Base-by-base conservation (phyloP, 2,329 filamentous ascomycete species). In the Fusarium sp. region DNA sequence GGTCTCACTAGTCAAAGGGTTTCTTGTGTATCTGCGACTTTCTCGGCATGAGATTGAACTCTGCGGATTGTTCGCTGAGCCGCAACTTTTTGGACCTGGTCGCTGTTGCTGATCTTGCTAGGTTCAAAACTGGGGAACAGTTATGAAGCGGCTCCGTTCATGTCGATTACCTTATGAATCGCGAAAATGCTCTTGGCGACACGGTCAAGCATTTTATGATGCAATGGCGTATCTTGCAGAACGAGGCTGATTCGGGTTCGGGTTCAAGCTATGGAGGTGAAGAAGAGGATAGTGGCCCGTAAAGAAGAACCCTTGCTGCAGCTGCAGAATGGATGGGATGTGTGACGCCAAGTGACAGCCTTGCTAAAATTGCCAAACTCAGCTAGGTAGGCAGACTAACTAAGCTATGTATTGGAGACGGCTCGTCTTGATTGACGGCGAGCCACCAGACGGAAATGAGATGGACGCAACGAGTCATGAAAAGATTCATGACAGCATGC, bases 381-480 rank as follows among this genome's bases (percentile, higher is more conserved):
- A 54, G 60, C 57, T 52, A 52, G 54, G 27, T 41, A 48, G 49
- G 31, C 41, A 54, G 58, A 61, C 65, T 39, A 54, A 54, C 49
- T 68, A 73, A 54, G 25, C 33, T 70, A 73, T n/a, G n/a, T n/a
- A n/a, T 74, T 74, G 69, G 52, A 56, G 63, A 62, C 54, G 54
- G 70, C 39, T 57, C 59, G 46, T 38, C 46, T 38, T 66, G 61
- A 70, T 46, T 49, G 45, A 60, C 48, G 65, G 48, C 52, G 51
- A 63, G 57, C 55, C 64, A 63, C 55, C 41, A 60, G 49, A 74
- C 65, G 72, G 72, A 74, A 73, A 74, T 69, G 66, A 69, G 65
- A 65, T 74, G 69, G 68, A 44, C 33, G 42, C 60, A 62, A 55
- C 72, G 72, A 74, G 72, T 74, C 72, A 74, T 74, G 66, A 23